Evolutionary conservation across 192 early-diverging fungal species (phyloP), one percentile per base, ranked within the genome.

Genomic region (Funneliformis mosseae): DNA sequence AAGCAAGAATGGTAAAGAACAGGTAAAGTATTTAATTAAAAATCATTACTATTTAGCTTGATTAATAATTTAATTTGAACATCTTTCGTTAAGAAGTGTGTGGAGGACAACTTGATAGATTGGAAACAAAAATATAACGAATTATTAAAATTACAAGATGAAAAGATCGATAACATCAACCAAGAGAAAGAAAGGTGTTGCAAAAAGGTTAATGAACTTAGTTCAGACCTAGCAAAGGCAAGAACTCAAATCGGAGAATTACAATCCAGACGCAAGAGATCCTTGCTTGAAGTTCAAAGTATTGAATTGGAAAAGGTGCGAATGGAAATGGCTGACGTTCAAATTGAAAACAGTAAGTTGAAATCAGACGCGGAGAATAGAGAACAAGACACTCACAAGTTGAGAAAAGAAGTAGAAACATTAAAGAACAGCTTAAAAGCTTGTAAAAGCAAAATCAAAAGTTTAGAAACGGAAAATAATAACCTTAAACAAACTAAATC

Each of bases 41-140:
- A 66, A n/a, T 28, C 8, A 33, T 12, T 69, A 42, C 9, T 8
- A 8, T 10, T 14, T 21, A 11, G 21, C 21, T 21, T n/a, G 8
- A 43, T n/a, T n/a, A 21, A 41, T 70, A 38, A 68, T 16, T 28
- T 12, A 18, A 41, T 70, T 16, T 39, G 12, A 41, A 21, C 43
- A 21, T 42, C 21, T 41, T 41, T 9, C 21, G 12, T 64, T 28
- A 4, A 64, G 21, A 64, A 64, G n/a, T 2, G 27, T 27, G 10
- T 27, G 2, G 27, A 70, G 5, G 68, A 70, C 8, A 43, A 1
- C 21, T 1, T 21, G 0, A 18, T 41, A 69, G 67, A 69, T 3
- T 70, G 68, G 68, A 70, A 43, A 42, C 28, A 70, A 70, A 70
- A 70, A 70, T 70, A 41, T 39, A 43, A 9, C 18, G 68, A 70